A percentile compares a stretch with the other conserved stretches of the same genome.
Conservation (phyloP, 495 filamentous ascomycete species). For the Podospora fimiseda region DNA sequence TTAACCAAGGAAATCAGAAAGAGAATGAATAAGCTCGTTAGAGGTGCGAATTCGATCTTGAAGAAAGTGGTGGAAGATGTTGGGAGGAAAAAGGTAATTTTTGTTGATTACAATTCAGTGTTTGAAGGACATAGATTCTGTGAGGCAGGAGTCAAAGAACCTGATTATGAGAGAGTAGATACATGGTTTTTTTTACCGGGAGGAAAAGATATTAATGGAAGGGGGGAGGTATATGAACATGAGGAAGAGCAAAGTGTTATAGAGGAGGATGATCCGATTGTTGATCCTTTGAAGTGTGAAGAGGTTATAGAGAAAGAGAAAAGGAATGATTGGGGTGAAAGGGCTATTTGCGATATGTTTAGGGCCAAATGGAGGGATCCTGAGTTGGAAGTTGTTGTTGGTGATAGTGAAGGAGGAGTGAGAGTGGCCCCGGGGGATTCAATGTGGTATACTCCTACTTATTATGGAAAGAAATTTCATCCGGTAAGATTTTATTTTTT, state of each 20-base stretch:
- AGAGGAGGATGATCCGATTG: conserved; percentile 15
- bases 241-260: conserved; percentile 2
- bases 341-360: conserved; percentile 37
- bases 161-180: conserved; percentile 31
- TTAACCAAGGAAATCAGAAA: conserved; percentile 27
- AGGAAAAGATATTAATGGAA: conserved; percentile 28
- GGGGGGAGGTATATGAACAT: conserved; percentile 3
- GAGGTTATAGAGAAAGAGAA: conserved; percentile 15
- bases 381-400: conserved; percentile 20
- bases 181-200: conserved; percentile 46
- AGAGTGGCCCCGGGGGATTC: conserved; percentile 17
- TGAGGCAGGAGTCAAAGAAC: conserved; percentile 37
- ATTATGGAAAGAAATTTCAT: conserved; percentile 42
- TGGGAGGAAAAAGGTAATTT: conserved; percentile 28
- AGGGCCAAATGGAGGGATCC: conserved; percentile 29
- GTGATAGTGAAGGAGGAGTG: too few species aligned
- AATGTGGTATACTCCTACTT: conserved; percentile 41
- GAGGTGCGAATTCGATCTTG: conserved; percentile 33
- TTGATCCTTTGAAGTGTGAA: conserved; percentile 27
- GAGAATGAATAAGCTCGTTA: conserved; percentile 35
- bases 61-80: conserved; percentile 19
- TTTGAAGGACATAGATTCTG: conserved; percentile 46
- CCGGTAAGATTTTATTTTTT: conserved; percentile 21
- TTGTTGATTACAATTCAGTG: conserved; percentile 36
- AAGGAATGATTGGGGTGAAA: conserved; percentile 34